Base-by-base conservation (phyloP, 2,329 filamentous ascomycete species). In the Nemania abortiva region DNA sequence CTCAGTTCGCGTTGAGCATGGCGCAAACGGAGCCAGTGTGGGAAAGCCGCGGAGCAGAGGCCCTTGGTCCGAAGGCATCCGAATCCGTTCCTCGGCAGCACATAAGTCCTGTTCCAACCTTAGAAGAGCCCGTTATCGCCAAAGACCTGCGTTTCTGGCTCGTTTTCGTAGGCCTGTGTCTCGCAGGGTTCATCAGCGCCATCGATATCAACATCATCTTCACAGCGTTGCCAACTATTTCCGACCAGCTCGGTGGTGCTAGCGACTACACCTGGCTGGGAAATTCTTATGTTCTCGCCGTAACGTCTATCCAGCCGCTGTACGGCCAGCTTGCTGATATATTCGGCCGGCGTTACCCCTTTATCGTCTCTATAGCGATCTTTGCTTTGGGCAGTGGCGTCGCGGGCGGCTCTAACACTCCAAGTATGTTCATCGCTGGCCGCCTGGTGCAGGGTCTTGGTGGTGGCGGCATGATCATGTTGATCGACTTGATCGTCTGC, bases 321-420 rank as follows among this genome's bases (percentile, higher is more conserved):
- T 82, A 80, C 58, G 83, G 82, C 2, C 84, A 85, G 70, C 57
- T 84, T 0, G 77, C 81, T 2, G 79, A 85, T 63, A 79, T 85
- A n/a, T 86, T 83, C 65, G 84, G 85, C 3, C 77, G 85, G 2
- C 79, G 82, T 29, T 54, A 13, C 56, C 70, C 79, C 6, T 73
- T 79, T 4, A 72, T 84, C 1, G 54, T 73, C 1, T 68, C 80
- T 1, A 78, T 84, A 5, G 75, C 72, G n/a, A 69, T 85, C 4
- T 87, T 87, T 70, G 76, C 77, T 1, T 66, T 86, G 1, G 85
- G 85, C 0, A 85, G 83, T 67, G 82, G 79, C 0, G 77, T 87
- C 6, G 78, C 76, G 20, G 85, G 83, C 0, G 81, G 78, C 1
- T 81, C 84, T 0, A 76, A 73, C 0, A 81, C 7, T 37, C 7